phyloP scores from a whole-genome alignment of 768 basidiomycete genomes.

The Mycena crocata region DNA sequence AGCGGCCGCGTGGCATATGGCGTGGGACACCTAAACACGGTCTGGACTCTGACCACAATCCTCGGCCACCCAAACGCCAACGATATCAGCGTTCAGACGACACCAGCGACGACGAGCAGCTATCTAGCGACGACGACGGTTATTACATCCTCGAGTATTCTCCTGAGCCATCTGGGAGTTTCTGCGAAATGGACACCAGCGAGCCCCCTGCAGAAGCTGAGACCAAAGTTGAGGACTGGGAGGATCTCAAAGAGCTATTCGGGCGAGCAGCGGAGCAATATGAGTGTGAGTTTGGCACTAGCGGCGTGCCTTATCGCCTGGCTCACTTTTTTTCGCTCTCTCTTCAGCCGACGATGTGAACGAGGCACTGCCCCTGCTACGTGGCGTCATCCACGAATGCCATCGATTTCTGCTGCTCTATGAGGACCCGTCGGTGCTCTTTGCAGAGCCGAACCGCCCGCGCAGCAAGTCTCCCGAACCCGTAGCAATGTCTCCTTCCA shows the following conservation, averaged over 20 bases:
- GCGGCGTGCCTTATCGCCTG: background rate
- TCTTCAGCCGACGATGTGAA: constrained; percentile 55
- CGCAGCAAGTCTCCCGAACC: constrained; percentile 30
- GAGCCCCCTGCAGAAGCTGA: constrained; percentile 6
- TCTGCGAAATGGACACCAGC: constrained; percentile 18
- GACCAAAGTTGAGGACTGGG: constrained; percentile 65
- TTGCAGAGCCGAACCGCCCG: constrained; percentile 41
- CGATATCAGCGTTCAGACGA: constrained; percentile 27
- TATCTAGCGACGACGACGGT: constrained; percentile 19
- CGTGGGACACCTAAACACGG: constrained; percentile 27
- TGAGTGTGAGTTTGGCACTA: constrained; percentile 57
- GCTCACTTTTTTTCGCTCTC: constrained; percentile 8
- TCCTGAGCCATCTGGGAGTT: constrained; percentile 2
- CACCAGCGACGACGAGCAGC: constrained; percentile 23
- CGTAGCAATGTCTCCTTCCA: constrained; percentile 21
- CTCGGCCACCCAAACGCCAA: constrained; percentile 21
- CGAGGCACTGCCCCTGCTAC: constrained; percentile 65
- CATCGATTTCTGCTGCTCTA: constrained; percentile 68
- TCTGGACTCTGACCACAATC: constrained; percentile 13
- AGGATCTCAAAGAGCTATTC: constrained; percentile 74
- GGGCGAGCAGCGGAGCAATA: constrained; percentile 66
- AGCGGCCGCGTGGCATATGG: constrained; percentile 25
- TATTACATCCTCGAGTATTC: constrained; percentile 26
- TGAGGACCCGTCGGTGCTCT: constrained; percentile 68
- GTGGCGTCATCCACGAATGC: constrained; percentile 76